Conservation (phyloP, 2,329 filamentous ascomycete species). For the Pseudocercospora fijiensis region DNA sequence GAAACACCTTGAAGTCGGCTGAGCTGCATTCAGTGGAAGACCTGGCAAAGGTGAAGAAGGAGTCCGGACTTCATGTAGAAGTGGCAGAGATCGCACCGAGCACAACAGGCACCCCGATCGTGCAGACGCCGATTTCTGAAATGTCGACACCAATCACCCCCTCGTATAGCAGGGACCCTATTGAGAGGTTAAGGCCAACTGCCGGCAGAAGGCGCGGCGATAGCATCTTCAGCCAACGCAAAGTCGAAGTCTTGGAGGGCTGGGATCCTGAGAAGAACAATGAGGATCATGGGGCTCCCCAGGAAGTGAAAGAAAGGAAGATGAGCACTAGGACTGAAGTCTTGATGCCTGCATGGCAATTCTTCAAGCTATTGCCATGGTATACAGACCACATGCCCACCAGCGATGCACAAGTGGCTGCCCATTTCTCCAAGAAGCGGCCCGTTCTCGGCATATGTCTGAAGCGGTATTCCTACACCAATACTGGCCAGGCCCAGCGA, state of each 20-base stretch:
- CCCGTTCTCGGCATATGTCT: conserved; percentile 90
- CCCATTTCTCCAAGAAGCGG: conserved; percentile 76
- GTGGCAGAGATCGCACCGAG: conserved; percentile 41
- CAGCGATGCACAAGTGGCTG: conserved; percentile 77
- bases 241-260: conserved; percentile 34
- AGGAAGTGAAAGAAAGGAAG: conserved; percentile 29
- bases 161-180: conserved; percentile 31
- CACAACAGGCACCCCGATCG: conserved; percentile 35
- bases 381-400: conserved; percentile 67
- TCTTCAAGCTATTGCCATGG: conserved; percentile 93
- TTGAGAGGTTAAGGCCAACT: conserved; percentile 38
- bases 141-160: conserved; percentile 22
- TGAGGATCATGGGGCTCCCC: conserved; percentile 36
- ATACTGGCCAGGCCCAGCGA: conserved; percentile 66
- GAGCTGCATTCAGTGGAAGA: conserved; percentile 30
- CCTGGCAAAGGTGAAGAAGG: conserved; percentile 34
- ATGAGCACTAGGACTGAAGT: conserved; percentile 67
- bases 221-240: conserved; percentile 52
- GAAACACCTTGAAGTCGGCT: conserved; percentile 57
- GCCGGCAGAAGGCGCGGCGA: conserved; percentile 46
- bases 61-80: conserved; percentile 44
- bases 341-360: conserved; percentile 95
- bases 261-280: conserved; percentile 45
- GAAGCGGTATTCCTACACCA: conserved; percentile 79
- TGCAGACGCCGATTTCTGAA: conserved; percentile 26